Conservation (phyloP, 257 asterid genomes). For the Dorcoceras hygrometricum region DNA sequence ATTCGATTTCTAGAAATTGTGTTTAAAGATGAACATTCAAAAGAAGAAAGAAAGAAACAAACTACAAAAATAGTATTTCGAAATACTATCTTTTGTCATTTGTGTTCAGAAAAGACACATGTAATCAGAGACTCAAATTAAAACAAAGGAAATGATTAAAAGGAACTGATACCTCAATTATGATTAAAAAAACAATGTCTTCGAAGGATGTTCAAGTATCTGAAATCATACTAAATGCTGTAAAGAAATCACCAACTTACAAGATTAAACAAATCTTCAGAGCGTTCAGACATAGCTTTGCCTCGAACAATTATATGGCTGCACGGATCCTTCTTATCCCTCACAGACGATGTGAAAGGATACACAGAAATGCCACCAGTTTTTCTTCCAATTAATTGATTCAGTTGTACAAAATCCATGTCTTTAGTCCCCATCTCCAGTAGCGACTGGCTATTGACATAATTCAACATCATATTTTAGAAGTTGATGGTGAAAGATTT, state of each 20-base stretch:
- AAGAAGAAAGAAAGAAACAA: neutral
- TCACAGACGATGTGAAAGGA: constrained; percentile 83
- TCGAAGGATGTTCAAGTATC: constrained; percentile 10
- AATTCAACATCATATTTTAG: constrained; percentile 22
- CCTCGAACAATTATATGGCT: constrained; percentile 82
- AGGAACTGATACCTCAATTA: neutral
- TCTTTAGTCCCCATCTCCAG: constrained; percentile 99
- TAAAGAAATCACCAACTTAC: constrained; percentile 38
- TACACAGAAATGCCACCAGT: constrained; percentile 96
- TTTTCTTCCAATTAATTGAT: constrained; percentile 93
- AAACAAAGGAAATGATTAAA: neutral
- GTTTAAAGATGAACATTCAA: neutral
- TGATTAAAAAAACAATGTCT: constrained; percentile 1
- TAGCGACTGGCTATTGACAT: constrained; percentile 77
- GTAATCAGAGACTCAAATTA: neutral
- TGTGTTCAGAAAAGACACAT: neutral
- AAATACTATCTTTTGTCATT: too few relatives aligned
- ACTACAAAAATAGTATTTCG: too few relatives aligned
- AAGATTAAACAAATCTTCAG: constrained; percentile 85
- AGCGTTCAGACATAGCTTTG: constrained; percentile 86
- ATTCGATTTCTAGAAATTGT: neutral
- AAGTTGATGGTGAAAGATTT: constrained; percentile 7
- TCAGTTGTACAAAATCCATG: constrained; percentile 87
- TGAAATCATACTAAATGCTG: constrained; percentile 16
- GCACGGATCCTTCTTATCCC: constrained; percentile 74